Evolutionary conservation across 2,329 filamentous ascomycete species (phyloP), one percentile per base, ranked within the genome.

Genomic region (Aaosphaeria pasadenensis): DNA sequence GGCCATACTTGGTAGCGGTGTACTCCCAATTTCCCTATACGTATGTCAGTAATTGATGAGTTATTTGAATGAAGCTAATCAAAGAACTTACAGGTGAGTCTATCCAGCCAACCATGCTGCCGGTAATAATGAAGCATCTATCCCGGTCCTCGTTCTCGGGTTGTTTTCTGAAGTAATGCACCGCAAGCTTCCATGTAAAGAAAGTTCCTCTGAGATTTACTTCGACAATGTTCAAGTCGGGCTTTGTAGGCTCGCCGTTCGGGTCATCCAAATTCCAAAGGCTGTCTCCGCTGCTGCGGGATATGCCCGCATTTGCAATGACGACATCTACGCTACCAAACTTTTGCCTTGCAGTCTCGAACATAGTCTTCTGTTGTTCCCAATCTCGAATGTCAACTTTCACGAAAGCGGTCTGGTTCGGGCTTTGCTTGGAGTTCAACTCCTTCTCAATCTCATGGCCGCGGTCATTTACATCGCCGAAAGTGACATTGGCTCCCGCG

Each of bases 321-420:
- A 84, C 83, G 51, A 75, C 77, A 54, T 84, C 81, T 56, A 85
- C 77, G 67, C 80, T 75, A 62, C 81, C 81, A 57, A 89, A 89
- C 60, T 89, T 45, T 17, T n/a, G 11, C 29, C 43, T 36, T 9
- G 65, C 64, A 1, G 50, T 51, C 30, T 64, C 60, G 54, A 68
- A 69, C 30, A 66, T 56, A 1, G 46, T 43, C 11, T 60, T 39
- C 43, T 68, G 64, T 17, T 67, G 58, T n/a, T 52, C 35, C 66
- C 64, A 68, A n/a, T 39, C 45, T 4, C 52, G 49, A 4, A 65
- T 64, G 45, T 67, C 55, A 45, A 62, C 64, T 30, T 55, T 48
- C 11, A 63, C 60, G 45, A 67, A 68, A 2, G 55, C 51, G 5
- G 49, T 51, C 24, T 59, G 60, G 24, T 63, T 54, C 29, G 57